Evolutionary conservation across 331 rosid genomes (phyloP), one percentile per base, ranked within the genome.

Genomic region (Ulmus americana): DNA sequence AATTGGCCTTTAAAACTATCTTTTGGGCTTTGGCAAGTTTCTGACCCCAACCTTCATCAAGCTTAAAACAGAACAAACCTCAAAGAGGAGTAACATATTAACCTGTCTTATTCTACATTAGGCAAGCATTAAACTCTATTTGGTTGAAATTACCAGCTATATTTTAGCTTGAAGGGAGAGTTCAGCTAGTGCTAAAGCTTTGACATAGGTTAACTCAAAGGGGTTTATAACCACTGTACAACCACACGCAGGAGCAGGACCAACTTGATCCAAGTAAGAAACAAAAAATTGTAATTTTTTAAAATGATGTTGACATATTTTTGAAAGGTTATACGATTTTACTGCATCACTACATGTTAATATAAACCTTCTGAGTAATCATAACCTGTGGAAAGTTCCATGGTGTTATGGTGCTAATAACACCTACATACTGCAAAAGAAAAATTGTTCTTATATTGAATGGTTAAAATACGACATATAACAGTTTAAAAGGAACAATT

Each of bases 311-410:
- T 11, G 49, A 16, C 63, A 40, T 49, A 45, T 5, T 20, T 20
- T 20, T 14, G 44, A 20, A 20, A 20, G 22, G 22, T 20, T 20
- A 20, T 20, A 20, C 22, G 22, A 20, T 0, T 20, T 20, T 20
- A 20, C 22, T 50, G 64, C 61, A 45, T 40, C 22, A 11, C 4
- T 20, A 49, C 3, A 48, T 14, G 49, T 38, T 54, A 55, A 70
- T 10, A 14, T n/a, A 14, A 20, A 67, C 98, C 95, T 94, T 94
- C 63, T 97, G 84, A 46, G 98, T 89, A 61, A 94, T 90, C 98
- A 94, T 94, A 59, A 97, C 98, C 68, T 89, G 69, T 7, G 98
- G 98, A 75, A 94, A 94, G 82, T 94, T 94, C 98, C 98, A 90
- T 51, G 97, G 98, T 11, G 95, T 66, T 69, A 89, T 79, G 42